These are phyloP conservation scores for Yamadazyma atlantica DNA, from an alignment of 1,139 yeast genomes.

Conservation along the genomic window DNA sequence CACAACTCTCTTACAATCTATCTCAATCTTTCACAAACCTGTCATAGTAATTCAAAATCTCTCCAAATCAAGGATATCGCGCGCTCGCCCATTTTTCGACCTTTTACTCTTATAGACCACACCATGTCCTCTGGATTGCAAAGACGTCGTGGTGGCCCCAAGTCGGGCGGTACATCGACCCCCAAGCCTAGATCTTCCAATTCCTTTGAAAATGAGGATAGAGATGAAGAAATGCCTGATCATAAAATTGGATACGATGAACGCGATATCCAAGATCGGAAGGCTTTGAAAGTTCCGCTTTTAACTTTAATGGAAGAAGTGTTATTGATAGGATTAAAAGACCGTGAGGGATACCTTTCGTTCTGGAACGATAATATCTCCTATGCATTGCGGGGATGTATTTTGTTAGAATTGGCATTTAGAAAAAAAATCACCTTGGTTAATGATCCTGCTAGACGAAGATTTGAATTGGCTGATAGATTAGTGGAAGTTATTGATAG, in stretches of 20 bases:
- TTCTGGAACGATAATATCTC: slow-evolving; percentile 98
- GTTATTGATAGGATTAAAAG: slow-evolving; percentile 85
- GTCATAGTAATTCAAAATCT: too few species aligned
- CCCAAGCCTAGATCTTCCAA: slow-evolving; percentile 13
- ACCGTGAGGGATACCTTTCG: slow-evolving; percentile 91
- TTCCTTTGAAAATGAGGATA: slow-evolving; percentile 24
- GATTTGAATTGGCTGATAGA: slow-evolving; percentile 86
- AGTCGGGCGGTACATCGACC: slow-evolving; percentile 4
- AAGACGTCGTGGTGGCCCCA: slow-evolving; percentile 49
- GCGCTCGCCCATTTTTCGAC: neutral
- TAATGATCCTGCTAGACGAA: slow-evolving; percentile 89
- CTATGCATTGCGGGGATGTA: slow-evolving; percentile 94
- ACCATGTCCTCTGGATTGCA: slow-evolving; percentile 41
- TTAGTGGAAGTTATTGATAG: slow-evolving; percentile 84
- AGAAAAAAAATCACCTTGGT: slow-evolving; percentile 86
- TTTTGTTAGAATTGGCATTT: slow-evolving; percentile 85
- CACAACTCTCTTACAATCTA: too few species aligned
- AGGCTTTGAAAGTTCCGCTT: slow-evolving; percentile 57
- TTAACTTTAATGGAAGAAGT: slow-evolving; percentile 97
- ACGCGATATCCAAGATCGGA: slow-evolving; percentile 55
- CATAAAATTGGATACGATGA: slow-evolving; percentile 86
- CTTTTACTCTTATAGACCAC: neutral
- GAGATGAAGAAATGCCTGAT: slow-evolving; percentile 16
- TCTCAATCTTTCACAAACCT: too few species aligned
- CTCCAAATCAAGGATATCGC: too few species aligned